phyloP scores from a whole-genome alignment of 1,139 yeast species.

The Candida frijolesensis region DNA sequence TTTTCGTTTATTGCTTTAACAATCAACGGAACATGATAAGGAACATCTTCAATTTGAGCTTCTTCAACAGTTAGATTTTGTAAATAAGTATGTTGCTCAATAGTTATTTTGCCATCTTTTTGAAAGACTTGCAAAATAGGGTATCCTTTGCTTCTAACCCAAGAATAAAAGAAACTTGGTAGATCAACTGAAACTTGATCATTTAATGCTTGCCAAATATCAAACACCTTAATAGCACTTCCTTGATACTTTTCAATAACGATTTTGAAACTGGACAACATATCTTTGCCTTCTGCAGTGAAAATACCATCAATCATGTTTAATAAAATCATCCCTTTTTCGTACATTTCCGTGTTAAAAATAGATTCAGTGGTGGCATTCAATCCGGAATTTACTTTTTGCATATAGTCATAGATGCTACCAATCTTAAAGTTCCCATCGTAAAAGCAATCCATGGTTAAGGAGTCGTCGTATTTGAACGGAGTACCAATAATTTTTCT shows the following conservation, averaged over 20 bases:
- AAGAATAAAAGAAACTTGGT: conserved; percentile 51
- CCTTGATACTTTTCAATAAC: conserved; percentile 41
- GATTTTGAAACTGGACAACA: conserved; percentile 39
- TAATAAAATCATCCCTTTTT: conserved; percentile 63
- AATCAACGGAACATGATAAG: conserved; percentile 56
- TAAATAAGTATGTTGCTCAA: conserved; percentile 57
- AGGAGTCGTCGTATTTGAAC: conserved; percentile 30
- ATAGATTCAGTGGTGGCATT: conserved; percentile 34
- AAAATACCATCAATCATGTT: conserved; percentile 51
- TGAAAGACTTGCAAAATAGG: conserved; percentile 52
- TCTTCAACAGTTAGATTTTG: conserved; percentile 27
- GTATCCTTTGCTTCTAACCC: conserved; percentile 61
- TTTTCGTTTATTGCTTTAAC: conserved; percentile 33
- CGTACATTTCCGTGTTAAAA: conserved; percentile 59
- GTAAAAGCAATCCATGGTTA: conserved; percentile 43
- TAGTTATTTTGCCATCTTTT: conserved; percentile 28
- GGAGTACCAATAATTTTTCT: conserved; percentile 1
- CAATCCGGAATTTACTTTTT: conserved; percentile 34
- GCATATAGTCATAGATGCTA: conserved; percentile 30
- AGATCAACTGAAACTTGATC: conserved; percentile 34
- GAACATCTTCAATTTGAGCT: conserved; percentile 42
- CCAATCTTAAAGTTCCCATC: conserved; percentile 26
- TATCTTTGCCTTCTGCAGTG: conserved; percentile 23
- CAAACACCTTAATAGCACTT: conserved; percentile 52
- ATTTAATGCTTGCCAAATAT: conserved; percentile 54